Conservation (phyloP, 2,329 filamentous ascomycete genomes). For the Penicillium nordicum region DNA sequence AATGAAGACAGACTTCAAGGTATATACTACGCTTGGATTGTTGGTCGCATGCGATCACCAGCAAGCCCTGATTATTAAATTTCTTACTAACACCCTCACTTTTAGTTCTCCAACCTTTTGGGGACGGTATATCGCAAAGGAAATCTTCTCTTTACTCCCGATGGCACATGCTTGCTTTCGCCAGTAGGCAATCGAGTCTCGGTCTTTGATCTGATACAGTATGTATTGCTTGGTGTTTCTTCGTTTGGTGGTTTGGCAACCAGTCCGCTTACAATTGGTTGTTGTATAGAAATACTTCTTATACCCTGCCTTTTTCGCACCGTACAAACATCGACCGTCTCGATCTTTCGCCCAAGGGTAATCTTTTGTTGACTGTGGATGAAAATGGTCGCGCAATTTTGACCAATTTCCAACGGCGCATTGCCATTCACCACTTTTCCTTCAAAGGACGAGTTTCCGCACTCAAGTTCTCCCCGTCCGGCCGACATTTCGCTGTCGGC, state of each 20-base stretch:
- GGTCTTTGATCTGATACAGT: slow-evolving; percentile 96
- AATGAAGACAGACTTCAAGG: slow-evolving; percentile 99
- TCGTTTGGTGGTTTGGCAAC: background rate
- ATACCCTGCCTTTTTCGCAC: slow-evolving; percentile 70
- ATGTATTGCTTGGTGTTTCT: slow-evolving; percentile 25
- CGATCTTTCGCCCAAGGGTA: slow-evolving; percentile 83
- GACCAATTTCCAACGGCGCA: slow-evolving; percentile 80
- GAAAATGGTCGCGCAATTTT: slow-evolving; percentile 91
- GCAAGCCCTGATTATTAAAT: background rate
- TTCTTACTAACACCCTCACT: background rate
- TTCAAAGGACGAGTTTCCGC: slow-evolving; percentile 80
- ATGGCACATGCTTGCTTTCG: slow-evolving; percentile 92
- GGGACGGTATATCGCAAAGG: slow-evolving; percentile 98
- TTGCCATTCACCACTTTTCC: slow-evolving; percentile 92
- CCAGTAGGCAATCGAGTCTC: slow-evolving; percentile 95
- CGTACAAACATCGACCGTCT: slow-evolving; percentile 88
- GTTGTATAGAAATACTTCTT: slow-evolving; percentile 41
- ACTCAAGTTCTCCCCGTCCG: slow-evolving; percentile 86
- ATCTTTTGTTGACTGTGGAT: slow-evolving; percentile 88
- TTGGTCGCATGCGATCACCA: background rate
- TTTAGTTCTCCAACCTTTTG: slow-evolving; percentile 92
- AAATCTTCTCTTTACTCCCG: slow-evolving; percentile 92
- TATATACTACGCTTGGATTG: slow-evolving; percentile 37
- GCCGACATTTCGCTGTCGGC: slow-evolving; percentile 84
- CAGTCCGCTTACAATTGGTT: background rate